phyloP scores from a whole-genome alignment of 805 yeast species.

The Kluyveromyces starmeri region DNA sequence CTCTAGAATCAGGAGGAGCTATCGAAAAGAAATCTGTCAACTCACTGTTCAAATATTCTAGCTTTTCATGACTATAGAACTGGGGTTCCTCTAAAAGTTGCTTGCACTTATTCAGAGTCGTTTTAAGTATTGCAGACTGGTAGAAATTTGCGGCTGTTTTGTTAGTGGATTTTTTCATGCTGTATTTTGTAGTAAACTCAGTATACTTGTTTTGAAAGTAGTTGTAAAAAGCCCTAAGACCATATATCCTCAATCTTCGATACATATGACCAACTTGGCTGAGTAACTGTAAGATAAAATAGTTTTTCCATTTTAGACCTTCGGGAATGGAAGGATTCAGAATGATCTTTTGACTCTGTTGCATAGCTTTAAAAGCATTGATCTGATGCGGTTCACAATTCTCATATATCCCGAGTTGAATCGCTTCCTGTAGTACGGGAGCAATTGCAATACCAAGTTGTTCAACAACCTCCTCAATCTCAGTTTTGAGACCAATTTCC shows the following conservation, averaged over 20 bases:
- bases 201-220: conserved; percentile 52
- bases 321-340: conserved; percentile 49
- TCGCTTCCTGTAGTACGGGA: conserved; percentile 58
- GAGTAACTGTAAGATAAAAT: conserved; percentile 50
- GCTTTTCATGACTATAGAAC: conserved; percentile 61
- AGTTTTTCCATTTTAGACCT: conserved; percentile 68
- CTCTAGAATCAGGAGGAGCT: conserved; percentile 48
- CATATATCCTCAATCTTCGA: conserved; percentile 68
- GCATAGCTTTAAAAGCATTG: conserved; percentile 64
- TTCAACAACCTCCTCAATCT: conserved; percentile 48
- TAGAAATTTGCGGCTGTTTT: conserved; percentile 55
- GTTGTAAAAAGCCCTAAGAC: conserved; percentile 64
- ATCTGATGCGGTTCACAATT: conserved; percentile 57
- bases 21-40: conserved; percentile 44
- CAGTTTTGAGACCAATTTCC: conserved; percentile 43
- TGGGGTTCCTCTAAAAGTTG: conserved; percentile 30
- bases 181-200: conserved; percentile 51
- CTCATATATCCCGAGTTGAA: conserved; percentile 52
- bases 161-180: conserved; percentile 53
- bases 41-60: conserved; percentile 50
- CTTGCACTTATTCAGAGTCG: conserved; percentile 39
- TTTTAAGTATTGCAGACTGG: conserved; percentile 39
- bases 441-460: conserved; percentile 53
- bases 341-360: conserved; percentile 51
- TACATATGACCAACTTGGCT: conserved; percentile 66